These are phyloP conservation scores for Phytophthora pini DNA, from an alignment of 352 stramenopile species.

Conservation along the genomic window DNA sequence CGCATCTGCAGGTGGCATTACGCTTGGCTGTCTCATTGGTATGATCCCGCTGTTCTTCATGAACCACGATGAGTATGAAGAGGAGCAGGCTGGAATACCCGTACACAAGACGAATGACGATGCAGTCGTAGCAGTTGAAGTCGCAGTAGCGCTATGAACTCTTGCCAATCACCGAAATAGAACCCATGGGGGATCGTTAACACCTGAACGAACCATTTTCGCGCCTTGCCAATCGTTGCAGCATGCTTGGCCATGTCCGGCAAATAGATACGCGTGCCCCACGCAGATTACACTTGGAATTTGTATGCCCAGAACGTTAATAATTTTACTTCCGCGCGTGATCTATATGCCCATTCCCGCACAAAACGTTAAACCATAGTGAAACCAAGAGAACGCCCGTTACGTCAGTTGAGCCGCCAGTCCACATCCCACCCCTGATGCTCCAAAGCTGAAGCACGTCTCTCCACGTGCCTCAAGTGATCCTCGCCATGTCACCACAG, in stretches of 20 bases:
- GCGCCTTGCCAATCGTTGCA: neutral
- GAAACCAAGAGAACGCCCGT: conserved; percentile 26
- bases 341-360: conserved; percentile 28
- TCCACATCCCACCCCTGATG: conserved; percentile 17
- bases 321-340: conserved; percentile 27
- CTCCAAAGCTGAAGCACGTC: conserved; percentile 24
- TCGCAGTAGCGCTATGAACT: conserved; percentile 3
- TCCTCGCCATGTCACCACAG: conserved; percentile 13
- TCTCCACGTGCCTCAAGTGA: conserved; percentile 8
- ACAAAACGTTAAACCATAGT: conserved; percentile 27
- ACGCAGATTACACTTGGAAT: conserved; percentile 15
- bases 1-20: conserved; percentile 84
- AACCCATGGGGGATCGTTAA: conserved; percentile 2
- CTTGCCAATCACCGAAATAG: conserved; percentile 9
- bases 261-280: conserved; percentile 29
- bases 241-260: neutral
- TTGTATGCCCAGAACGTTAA: conserved; percentile 26
- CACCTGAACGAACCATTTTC: conserved; percentile 23
- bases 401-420: conserved; percentile 9
- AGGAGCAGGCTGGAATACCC: conserved; percentile 49
- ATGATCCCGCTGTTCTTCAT: conserved; percentile 93
- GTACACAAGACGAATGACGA: conserved; percentile 15
- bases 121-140: neutral
- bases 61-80: conserved; percentile 72
- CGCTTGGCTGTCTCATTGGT: conserved; percentile 87